phyloP scores from a whole-genome alignment of 768 basidiomycete species.

The Pleurotus tuber-regium region DNA sequence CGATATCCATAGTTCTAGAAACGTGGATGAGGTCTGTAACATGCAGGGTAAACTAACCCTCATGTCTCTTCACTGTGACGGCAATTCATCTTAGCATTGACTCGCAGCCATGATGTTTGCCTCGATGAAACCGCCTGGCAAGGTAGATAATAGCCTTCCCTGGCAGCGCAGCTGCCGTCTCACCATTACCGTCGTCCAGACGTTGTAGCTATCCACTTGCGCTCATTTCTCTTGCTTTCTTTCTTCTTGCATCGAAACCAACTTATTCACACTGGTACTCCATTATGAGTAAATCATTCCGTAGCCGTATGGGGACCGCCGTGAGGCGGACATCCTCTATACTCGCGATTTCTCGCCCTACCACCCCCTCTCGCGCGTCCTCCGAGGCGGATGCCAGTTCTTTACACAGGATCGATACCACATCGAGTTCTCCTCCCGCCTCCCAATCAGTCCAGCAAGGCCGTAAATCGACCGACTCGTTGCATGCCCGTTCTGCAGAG shows the following conservation, averaged over 20 bases:
- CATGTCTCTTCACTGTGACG: constrained; percentile 4
- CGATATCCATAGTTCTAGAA: background rate
- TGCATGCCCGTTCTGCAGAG: constrained; percentile 21
- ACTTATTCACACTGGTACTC: constrained; percentile 24
- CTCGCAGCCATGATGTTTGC: constrained; percentile 19
- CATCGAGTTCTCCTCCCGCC: constrained; percentile 24
- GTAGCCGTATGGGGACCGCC: constrained; percentile 58
- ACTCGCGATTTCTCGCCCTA: constrained; percentile 39
- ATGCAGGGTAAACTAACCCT: constrained; percentile 1
- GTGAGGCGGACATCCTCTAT: constrained; percentile 62
- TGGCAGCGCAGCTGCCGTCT: constrained; percentile 11
- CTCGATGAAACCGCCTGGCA: constrained; percentile 46
- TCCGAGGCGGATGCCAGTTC: constrained; percentile 22
- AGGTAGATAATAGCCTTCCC: constrained; percentile 32
- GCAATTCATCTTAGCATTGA: constrained; percentile 6
- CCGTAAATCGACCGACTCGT: constrained; percentile 15
- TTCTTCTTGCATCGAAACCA: constrained; percentile 13
- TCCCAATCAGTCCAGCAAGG: constrained; percentile 13
- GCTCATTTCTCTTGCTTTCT: constrained; percentile 14
- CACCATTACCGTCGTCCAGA: constrained; percentile 17
- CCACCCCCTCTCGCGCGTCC: constrained; percentile 23
- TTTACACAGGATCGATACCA: constrained; percentile 23
- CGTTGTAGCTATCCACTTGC: constrained; percentile 11
- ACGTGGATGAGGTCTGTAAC: constrained; percentile 5
- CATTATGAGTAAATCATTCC: constrained; percentile 40